Percentiles rank a stretch among this genome's conserved stretches.
phyloP scores from a whole-genome alignment of 805 yeast species.

The Candida chauliodis region DNA sequence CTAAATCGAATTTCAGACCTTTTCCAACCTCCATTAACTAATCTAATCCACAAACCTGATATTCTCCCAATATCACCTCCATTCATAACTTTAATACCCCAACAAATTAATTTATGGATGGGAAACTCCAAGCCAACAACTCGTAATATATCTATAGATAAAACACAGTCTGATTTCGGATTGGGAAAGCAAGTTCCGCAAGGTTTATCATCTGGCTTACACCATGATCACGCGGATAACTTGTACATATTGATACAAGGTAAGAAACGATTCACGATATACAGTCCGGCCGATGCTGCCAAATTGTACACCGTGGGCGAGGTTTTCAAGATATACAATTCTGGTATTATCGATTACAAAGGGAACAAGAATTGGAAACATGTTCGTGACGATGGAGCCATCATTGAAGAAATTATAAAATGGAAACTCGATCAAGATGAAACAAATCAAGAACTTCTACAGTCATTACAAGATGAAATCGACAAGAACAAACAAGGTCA shows the following conservation, averaged over 20 bases:
- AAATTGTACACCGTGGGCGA: slow-evolving; percentile 64
- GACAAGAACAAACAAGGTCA: slow-evolving; percentile 7
- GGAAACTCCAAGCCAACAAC: slow-evolving; percentile 30
- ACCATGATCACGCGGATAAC: slow-evolving; percentile 80
- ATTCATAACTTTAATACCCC: slow-evolving; percentile 49
- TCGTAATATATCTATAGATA: slow-evolving; percentile 10
- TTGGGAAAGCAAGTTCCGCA: slow-evolving; percentile 54
- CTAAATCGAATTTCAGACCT: slow-evolving; percentile 43
- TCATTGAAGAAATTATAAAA: slow-evolving; percentile 45
- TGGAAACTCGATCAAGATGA: slow-evolving; percentile 35
- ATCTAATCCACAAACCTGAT: slow-evolving; percentile 15
- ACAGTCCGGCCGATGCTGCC: slow-evolving; percentile 58
- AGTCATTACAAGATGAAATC: slow-evolving; percentile 9
- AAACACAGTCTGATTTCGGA: slow-evolving; percentile 12
- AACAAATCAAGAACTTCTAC: slow-evolving; percentile 16
- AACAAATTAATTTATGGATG: slow-evolving; percentile 75
- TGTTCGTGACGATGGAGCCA: slow-evolving; percentile 60
- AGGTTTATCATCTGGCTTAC: slow-evolving; percentile 69
- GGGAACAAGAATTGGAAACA: slow-evolving; percentile 56
- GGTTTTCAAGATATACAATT: slow-evolving; percentile 46
- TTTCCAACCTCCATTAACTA: slow-evolving; percentile 61
- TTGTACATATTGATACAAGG: slow-evolving; percentile 62
- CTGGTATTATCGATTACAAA: slow-evolving; percentile 66
- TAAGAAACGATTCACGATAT: slow-evolving; percentile 61
- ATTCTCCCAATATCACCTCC: slow-evolving; percentile 36